Base-by-base conservation (phyloP, 2,329 filamentous ascomycete genomes). In the Fusarium nisikadoi region DNA sequence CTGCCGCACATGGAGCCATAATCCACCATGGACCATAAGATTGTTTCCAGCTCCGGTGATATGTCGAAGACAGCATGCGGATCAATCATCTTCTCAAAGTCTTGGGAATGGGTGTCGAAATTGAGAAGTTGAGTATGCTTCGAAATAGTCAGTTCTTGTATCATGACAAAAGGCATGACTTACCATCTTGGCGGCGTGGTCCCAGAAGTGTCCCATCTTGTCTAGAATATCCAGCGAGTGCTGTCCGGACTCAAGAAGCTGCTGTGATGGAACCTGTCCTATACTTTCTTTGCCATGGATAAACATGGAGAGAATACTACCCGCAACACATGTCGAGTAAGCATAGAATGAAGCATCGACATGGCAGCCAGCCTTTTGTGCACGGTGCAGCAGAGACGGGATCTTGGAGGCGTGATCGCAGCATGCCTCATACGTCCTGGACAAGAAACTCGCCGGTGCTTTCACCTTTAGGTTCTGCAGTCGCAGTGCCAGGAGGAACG, bases 111-210 rank as follows among this genome's bases (percentile, higher is more conserved):
- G 6, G 27, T 27, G 27, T 27, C 27, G 27, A 27, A 27, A 6
- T 57, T 47, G 13, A 47, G 31, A 1, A 36, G 54, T 19, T 57
- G 54, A 23, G 41, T 36, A 14, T 57, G 54, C 54, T 38, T 13
- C 17, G 2, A 10, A 8, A 33, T 8, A 6, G 10, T 45, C 20
- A 27, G 41, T 14, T 8, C 8, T 29, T 5, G 0, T 6, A 17
- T 0, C 3, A 16, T 13, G 3, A 2, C 10, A 7, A 7, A 7
- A 11, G 7, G 9, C 8, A 8, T n/a, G 0, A 52, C 36, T 35
- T 53, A 64, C 69, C 66, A 68, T 70, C 27, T 68, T 72, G 9
- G 62, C n/a, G 1, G 69, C 69, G 38, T 72, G 69, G 7, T 59
- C 43, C 66, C 69, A 72, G 33, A 55, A 53, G 1, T 39, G 12